Evolutionary conservation across 805 yeast genomes (phyloP), one percentile per base, ranked within the genome.

Genomic region (Limtongozyma cylindracea): DNA sequence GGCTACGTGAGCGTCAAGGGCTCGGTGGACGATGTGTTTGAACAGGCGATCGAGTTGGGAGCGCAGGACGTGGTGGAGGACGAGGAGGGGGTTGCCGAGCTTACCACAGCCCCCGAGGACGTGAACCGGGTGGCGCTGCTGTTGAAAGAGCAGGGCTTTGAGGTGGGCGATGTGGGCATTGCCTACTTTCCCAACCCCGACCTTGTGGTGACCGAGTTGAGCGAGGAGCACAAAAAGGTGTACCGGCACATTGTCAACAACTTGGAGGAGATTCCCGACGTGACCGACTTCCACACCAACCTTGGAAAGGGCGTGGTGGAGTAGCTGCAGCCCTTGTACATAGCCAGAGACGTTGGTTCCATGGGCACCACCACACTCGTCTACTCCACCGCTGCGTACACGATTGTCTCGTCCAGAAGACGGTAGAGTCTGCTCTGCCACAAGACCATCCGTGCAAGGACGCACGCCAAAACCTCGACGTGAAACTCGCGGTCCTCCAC

Each of bases 1-100:
- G 98, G 98, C 3, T 64, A 63, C 37, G 53, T 82, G 19, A 94
- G 80, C 32, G 62, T n/a, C n/a, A 64, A 62, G 28, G 98, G 98
- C 3, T 64, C 63, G 37, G 53, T 82, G 19, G 94, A 82, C 32
- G 62, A 56, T 10, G 53, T 72, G 2, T 61, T 82, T 32, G 95
- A 82, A 25, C 57, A 52, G 17, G 64, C 78, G 6, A 46, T 77
- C 10, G 95, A 82, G 9, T 34, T 64, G 10, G 88, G 88, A 0
- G 76, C 76, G 11, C 78, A 72, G 26, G 93, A 80, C 33, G 64
- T 74, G 5, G 74, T 63, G 28, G 68, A 60, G 24, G 44, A 48
- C 19, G 47, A 38, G 15, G 54, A 48, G 18, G 34, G 37, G 15
- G 59, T 31, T 29, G 52, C 28, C 34, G 43, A 61, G 26, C 43